Evolutionary conservation across 108 stramenopile genomes (phyloP).

Genomic region (Aureococcus anophagefferens): DNA sequence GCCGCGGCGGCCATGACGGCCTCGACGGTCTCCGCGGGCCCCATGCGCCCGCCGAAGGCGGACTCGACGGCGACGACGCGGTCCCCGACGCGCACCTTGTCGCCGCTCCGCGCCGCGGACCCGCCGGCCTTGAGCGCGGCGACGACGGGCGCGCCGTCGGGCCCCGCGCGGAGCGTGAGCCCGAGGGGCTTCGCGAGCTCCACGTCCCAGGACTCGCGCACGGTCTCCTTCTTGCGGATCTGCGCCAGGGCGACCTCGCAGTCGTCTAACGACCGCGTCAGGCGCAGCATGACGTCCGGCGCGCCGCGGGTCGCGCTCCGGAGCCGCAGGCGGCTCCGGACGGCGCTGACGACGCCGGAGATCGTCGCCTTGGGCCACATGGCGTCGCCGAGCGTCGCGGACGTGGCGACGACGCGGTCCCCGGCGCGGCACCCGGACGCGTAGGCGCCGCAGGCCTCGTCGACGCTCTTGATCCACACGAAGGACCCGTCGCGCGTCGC

Average conservation of each 20-base stretch:
- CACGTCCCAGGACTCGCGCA: not conserved
- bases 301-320: no score
- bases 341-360: conserved; percentile 66
- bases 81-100: not conserved
- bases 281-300: not conserved
- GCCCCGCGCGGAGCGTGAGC: not conserved
- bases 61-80: not conserved
- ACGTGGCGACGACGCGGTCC: conserved; percentile 45
- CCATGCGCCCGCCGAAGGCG: not conserved
- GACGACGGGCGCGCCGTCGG: not conserved
- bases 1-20: not conserved
- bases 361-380: conserved; percentile 75
- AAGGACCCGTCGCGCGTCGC: not conserved
- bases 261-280: not conserved
- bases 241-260: not conserved
- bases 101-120: not conserved
- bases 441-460: not conserved
- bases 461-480: not conserved
- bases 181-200: not conserved
- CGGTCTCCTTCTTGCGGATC: not conserved
- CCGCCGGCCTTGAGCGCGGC: not conserved
- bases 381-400: conserved; percentile 54
- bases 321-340: conserved; percentile 55
- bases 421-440: not conserved
- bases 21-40: not conserved